Evolutionary conservation across 441 rosid genomes (phyloP), one percentile per base, ranked within the genome.

Genomic region (Capsella rubella): DNA sequence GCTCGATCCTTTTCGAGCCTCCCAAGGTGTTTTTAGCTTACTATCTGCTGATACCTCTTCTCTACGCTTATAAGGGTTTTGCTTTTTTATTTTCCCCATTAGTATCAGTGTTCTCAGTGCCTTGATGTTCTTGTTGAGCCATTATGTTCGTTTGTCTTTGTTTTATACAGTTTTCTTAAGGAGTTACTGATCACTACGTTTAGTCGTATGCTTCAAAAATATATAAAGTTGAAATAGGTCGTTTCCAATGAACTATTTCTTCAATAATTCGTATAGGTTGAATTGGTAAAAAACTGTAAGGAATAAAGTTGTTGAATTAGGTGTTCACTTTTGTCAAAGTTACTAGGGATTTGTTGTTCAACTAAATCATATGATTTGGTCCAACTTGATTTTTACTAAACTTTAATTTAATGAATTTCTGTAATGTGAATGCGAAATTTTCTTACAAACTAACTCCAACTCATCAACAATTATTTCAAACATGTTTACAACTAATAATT

Each of bases 1-100:
- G 69, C 7, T 47, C 18, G 69, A 47, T 63, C 6, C 2, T 45
- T n/a, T 29, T 45, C 40, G 54, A 45, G 56, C 8, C 42, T 64
- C 18, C 69, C 43, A 47, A 47, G 8, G 18, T 47, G 15, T 13
- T 63, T 42, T 42, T 8, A 62, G n/a, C 27, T 27, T 8, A 61
- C 8, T 42, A 10, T 27, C n/a, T 7, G n/a, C 52, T 63, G 1
- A 18, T 18, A 45, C 10, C 3, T 45, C 5, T 45, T 45, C 13
- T 43, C 21, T 27, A 60, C 25, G 27, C 13, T 28, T 18, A 1
- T 3, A 13, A 40, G 8, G 1, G 8, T 34, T 39, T 11, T 18
- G 0, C 0, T 18, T 16, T 5, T 40, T 40, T 37, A 0, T 35
- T 39, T 16, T 16, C 16, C 5, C 5, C 5, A n/a, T 8, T n/a